Conservation (phyloP, 345 rosid genomes). For the Excoecaria agallocha region DNA sequence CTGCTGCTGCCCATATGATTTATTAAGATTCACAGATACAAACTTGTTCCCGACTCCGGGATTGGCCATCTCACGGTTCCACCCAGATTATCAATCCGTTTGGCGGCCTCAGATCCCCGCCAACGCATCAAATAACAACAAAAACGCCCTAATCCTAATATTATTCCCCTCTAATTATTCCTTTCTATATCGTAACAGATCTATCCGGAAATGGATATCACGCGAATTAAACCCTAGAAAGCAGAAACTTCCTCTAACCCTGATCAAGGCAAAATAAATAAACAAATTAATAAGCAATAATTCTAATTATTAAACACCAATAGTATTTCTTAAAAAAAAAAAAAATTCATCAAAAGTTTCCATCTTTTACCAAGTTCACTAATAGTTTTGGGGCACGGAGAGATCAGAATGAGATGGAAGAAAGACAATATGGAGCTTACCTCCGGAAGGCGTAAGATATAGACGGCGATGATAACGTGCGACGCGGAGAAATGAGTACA, state of each 20-base stretch:
- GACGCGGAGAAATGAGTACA: constrained; percentile 13
- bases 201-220: constrained; percentile 9
- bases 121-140: constrained; percentile 51
- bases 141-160: background rate
- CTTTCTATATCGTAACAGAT: constrained; percentile 9
- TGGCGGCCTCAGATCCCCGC: constrained; percentile 58
- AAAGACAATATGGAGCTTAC: constrained; percentile 5
- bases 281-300: background rate
- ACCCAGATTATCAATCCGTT: constrained; percentile 24
- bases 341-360: background rate
- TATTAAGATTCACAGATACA: constrained; percentile 79
- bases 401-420: background rate
- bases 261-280: constrained; percentile 10
- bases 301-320: background rate
- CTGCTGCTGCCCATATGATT: constrained; percentile 76
- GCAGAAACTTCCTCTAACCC: constrained; percentile 10
- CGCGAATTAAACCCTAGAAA: background rate
- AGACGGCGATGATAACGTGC: constrained; percentile 13
- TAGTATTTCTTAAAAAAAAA: background rate
- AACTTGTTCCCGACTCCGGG: constrained; percentile 79
- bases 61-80: constrained; percentile 79
- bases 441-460: constrained; percentile 13
- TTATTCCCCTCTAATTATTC: background rate
- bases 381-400: background rate
- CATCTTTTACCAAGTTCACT: too few species aligned